phyloP scores from a whole-genome alignment of 768 basidiomycete species.

The Rubroboletus satanas region DNA sequence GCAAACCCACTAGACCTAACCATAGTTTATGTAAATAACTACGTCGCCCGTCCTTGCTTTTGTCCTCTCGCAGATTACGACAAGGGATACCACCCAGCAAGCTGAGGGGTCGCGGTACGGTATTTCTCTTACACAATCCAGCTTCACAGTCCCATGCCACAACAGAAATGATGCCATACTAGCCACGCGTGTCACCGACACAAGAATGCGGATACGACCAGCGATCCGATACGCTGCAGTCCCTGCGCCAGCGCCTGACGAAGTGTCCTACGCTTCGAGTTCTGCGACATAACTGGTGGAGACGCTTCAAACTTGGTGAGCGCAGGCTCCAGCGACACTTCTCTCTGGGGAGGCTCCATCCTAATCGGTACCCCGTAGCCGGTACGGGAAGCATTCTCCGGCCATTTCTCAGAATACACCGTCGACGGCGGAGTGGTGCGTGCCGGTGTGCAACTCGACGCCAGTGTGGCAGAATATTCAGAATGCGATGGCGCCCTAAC shows the following conservation, averaged over 20 bases:
- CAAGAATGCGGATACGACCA: conserved; percentile 29
- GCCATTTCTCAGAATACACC: conserved; percentile 31
- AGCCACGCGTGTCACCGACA: conserved; percentile 25
- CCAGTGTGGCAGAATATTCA: conserved; percentile 23
- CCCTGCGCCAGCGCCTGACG: conserved; percentile 24
- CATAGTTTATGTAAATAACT: conserved; percentile 32
- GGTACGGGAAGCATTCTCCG: conserved; percentile 23
- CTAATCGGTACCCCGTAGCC: conserved; percentile 21
- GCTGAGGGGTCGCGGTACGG: conserved; percentile 13
- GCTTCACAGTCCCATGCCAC: conserved; percentile 25
- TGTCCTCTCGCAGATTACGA: conserved; percentile 12
- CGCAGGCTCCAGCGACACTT: conserved; percentile 21
- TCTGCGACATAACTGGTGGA: conserved; percentile 19
- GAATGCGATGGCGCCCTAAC: conserved; percentile 18
- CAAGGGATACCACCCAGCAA: conserved; percentile 5
- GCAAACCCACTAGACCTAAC: conserved; percentile 10
- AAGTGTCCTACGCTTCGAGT: conserved; percentile 22
- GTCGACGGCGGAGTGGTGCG: conserved; percentile 29
- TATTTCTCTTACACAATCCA: conserved; percentile 22
- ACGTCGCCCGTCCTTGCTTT: conserved; percentile 8
- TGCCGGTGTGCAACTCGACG: conserved; percentile 28
- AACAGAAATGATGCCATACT: conserved; percentile 4
- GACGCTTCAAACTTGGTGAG: conserved; percentile 21
- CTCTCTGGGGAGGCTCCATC: conserved; percentile 20
- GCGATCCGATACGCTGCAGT: conserved; percentile 26